Percentiles rank a stretch among this genome's conserved stretches.
These are phyloP conservation scores for Psilocybe cubensis DNA, from an alignment of 768 basidiomycete genomes.

Conservation along the genomic window DNA sequence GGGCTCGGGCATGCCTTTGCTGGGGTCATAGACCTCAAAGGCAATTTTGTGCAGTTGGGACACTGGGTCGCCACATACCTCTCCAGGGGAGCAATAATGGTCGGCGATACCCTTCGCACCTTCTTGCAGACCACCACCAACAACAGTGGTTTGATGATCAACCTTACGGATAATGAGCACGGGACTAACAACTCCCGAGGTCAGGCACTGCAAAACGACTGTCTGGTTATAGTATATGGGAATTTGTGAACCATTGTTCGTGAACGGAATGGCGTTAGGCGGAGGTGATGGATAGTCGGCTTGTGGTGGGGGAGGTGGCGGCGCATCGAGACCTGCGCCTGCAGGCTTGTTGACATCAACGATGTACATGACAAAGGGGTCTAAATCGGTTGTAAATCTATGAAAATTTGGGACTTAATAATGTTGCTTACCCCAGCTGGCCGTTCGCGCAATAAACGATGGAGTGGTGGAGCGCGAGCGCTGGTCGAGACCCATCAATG, in stretches of 20 bases:
- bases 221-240: slow-evolving; percentile 97
- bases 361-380: slow-evolving; percentile 97
- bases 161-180: slow-evolving; percentile 94
- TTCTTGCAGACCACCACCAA: slow-evolving; percentile 90
- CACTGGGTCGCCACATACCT: slow-evolving; percentile 92
- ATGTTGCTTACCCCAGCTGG: slow-evolving; percentile 75
- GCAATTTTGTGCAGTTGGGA: slow-evolving; percentile 96
- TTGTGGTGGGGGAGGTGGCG: slow-evolving; percentile 81
- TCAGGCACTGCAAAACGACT: slow-evolving; percentile 91
- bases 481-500: slow-evolving; percentile 80
- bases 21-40: slow-evolving; percentile 84
- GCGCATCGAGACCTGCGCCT: slow-evolving; percentile 74
- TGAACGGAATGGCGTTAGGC: slow-evolving; percentile 86
- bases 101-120: slow-evolving; percentile 85
- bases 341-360: slow-evolving; percentile 89
- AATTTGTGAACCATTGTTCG: slow-evolving; percentile 81
- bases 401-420: slow-evolving; percentile 2
- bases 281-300: slow-evolving; percentile 92
- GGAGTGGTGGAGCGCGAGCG: slow-evolving; percentile 73
- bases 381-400: slow-evolving; percentile 37
- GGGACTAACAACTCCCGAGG: slow-evolving; percentile 92
- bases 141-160: slow-evolving; percentile 86
- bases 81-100: slow-evolving; percentile 80
- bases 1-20: slow-evolving; percentile 69
- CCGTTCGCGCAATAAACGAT: slow-evolving; percentile 88